A percentile compares a stretch with the other conserved stretches of the same genome.
Evolutionary conservation across 768 basidiomycete genomes (phyloP).

Genomic region (Pisolithus tinctorius): DNA sequence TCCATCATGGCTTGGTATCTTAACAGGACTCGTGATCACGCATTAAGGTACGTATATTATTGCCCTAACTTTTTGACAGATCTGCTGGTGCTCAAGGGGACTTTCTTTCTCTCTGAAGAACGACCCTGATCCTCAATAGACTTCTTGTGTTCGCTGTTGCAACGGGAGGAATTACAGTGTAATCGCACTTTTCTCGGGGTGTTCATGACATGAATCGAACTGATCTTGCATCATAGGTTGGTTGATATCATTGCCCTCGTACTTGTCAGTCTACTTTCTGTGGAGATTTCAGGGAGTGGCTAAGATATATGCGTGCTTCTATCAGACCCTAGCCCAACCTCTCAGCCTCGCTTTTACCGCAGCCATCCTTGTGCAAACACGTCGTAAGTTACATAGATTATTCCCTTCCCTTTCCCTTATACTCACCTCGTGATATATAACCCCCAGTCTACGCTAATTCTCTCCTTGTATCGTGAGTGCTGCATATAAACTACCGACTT

Average conservation of each 20-base stretch:
- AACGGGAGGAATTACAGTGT: conserved; percentile 21
- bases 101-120: not conserved
- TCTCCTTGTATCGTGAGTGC: conserved; percentile 21
- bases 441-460: conserved; percentile 25
- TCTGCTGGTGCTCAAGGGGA: too few species aligned
- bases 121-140: not conserved
- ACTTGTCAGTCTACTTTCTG: conserved; percentile 8
- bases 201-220: not conserved
- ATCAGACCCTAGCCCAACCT: conserved; percentile 16
- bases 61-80: too few species aligned
- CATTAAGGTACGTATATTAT: not conserved
- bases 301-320: not conserved
- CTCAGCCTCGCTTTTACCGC: conserved; percentile 14
- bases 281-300: too few species aligned
- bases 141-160: conserved; percentile 19
- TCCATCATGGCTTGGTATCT: conserved; percentile 3
- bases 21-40: not conserved
- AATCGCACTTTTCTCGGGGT: not conserved
- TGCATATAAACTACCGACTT: not conserved
- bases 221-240: conserved; percentile 6
- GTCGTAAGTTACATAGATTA: conserved; percentile 12
- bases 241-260: conserved; percentile 21
- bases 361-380: conserved; percentile 18
- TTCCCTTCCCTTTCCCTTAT: not conserved
- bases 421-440: not conserved